Evolutionary conservation across 495 filamentous ascomycete genomes (phyloP).

Genomic region (Hyaloscypha hepaticicola): DNA sequence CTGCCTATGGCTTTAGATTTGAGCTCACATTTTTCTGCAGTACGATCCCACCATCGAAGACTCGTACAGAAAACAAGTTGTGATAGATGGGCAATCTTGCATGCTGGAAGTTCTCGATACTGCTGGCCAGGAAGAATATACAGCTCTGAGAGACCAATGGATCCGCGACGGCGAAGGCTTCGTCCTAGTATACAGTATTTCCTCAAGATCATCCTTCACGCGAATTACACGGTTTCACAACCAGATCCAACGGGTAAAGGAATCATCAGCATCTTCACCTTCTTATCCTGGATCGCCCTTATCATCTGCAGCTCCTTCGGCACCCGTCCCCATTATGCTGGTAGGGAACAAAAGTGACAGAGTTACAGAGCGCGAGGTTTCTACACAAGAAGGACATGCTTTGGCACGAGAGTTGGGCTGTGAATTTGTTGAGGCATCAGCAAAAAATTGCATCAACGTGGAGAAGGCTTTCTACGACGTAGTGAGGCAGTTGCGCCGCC

Average conservation of each 20-base stretch:
- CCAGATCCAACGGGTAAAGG: slow-evolving; percentile 96
- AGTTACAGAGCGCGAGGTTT: slow-evolving; percentile 92
- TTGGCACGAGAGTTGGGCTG: slow-evolving; percentile 90
- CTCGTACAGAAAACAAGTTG: slow-evolving; percentile 97
- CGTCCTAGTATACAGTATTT: slow-evolving; percentile 96
- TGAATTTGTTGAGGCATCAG: slow-evolving; percentile 96
- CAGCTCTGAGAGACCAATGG: slow-evolving; percentile 95
- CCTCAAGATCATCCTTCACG: slow-evolving; percentile 89
- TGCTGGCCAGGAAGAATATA: slow-evolving; percentile 99
- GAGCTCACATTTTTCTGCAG: slow-evolving; percentile 31
- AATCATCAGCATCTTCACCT: slow-evolving; percentile 80
- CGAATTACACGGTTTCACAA: slow-evolving; percentile 94
- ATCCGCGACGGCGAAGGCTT: slow-evolving; percentile 98
- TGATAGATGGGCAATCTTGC: slow-evolving; percentile 93
- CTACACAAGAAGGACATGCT: slow-evolving; percentile 91
- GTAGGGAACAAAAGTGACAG: slow-evolving; percentile 98
- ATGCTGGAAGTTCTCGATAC: slow-evolving; percentile 99
- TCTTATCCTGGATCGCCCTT: slow-evolving; percentile 62
- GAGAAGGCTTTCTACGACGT: slow-evolving; percentile 99
- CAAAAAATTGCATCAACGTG: slow-evolving; percentile 99
- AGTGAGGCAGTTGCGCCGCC: slow-evolving; percentile 81
- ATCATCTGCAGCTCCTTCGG: slow-evolving; percentile 48
- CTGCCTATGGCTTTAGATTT: not conserved
- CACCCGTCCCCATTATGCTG: slow-evolving; percentile 90
- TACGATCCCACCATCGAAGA: slow-evolving; percentile 98